These are phyloP conservation scores for Apiospora phragmitis DNA, from an alignment of 2,329 filamentous ascomycete genomes.

Conservation along the genomic window DNA sequence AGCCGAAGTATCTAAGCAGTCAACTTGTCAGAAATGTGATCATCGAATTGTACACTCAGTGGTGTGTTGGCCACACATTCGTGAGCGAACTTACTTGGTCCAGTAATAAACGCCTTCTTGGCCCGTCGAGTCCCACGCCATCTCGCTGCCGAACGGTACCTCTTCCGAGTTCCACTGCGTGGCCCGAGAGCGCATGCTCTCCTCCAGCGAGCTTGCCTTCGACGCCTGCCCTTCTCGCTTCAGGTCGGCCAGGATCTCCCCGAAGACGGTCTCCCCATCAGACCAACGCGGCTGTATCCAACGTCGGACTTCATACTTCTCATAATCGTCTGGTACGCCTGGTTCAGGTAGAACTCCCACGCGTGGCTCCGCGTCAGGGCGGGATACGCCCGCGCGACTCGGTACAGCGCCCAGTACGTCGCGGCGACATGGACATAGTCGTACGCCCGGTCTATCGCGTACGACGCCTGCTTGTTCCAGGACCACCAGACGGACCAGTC, in stretches of 20 bases:
- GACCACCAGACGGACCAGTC: conserved; percentile 53
- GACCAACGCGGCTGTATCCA: conserved; percentile 45
- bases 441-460: conserved; percentile 52
- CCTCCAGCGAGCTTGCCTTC: conserved; percentile 41
- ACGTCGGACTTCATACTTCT: conserved; percentile 39
- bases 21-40: not conserved
- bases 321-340: conserved; percentile 52
- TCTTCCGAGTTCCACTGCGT: conserved; percentile 48
- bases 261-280: conserved; percentile 62
- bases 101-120: conserved; percentile 64
- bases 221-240: conserved; percentile 43
- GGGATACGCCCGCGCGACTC: conserved; percentile 51
- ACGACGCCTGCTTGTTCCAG: conserved; percentile 49
- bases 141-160: conserved; percentile 60
- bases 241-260: conserved; percentile 52
- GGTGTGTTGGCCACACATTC: not conserved
- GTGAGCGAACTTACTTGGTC: conserved; percentile 40
- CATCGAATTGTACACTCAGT: not conserved
- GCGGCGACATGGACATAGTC: conserved; percentile 59
- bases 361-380: conserved; percentile 39
- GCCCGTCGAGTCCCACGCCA: conserved; percentile 63
- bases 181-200: conserved; percentile 50
- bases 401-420: conserved; percentile 59
- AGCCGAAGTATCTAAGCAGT: conserved; percentile 45
- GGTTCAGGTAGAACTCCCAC: conserved; percentile 56